A percentile compares a stretch with the other conserved stretches of the same genome.
These are phyloP conservation scores for Microcyclospora pomicola DNA, from an alignment of 2,329 filamentous ascomycete genomes.

Conservation along the genomic window DNA sequence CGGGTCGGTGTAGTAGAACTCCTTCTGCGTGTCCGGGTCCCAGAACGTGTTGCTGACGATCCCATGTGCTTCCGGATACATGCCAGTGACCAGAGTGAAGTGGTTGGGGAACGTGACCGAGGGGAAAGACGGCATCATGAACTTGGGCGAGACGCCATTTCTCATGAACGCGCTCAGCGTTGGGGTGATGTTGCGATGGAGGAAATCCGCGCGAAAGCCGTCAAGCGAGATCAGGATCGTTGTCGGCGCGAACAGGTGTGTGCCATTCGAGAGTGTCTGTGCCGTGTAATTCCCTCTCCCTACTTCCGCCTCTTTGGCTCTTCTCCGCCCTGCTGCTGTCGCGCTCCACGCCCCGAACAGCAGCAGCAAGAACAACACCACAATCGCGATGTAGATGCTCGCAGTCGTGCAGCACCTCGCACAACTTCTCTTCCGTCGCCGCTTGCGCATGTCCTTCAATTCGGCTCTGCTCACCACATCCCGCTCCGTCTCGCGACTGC, in stretches of 20 bases:
- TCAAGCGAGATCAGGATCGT: constrained; percentile 90
- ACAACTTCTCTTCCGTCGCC: constrained; percentile 9
- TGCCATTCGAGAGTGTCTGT: constrained; percentile 55
- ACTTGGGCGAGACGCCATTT: constrained; percentile 75
- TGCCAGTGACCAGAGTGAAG: constrained; percentile 79
- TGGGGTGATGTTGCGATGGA: constrained; percentile 71
- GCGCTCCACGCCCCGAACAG: constrained; percentile 43
- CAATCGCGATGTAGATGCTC: constrained; percentile 31
- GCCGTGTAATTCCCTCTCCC: constrained; percentile 5
- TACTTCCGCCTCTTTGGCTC: not conserved
- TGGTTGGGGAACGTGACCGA: constrained; percentile 94
- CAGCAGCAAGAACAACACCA: constrained; percentile 41
- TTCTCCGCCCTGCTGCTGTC: constrained; percentile 22
- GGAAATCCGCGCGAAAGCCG: constrained; percentile 88
- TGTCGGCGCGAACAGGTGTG: constrained; percentile 75
- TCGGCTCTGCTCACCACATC: constrained; percentile 32
- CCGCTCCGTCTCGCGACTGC: constrained; percentile 10
- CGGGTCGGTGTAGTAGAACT: constrained; percentile 81
- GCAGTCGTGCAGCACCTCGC: constrained; percentile 25
- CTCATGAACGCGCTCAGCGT: constrained; percentile 63
- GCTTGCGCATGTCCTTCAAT: constrained; percentile 36
- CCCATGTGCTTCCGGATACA: constrained; percentile 87
- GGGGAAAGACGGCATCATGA: constrained; percentile 90
- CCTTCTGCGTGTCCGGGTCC: constrained; percentile 61
- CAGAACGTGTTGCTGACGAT: constrained; percentile 91